Conservation (phyloP, 2,329 filamentous ascomycete species). For the Claviceps digitariae region DNA sequence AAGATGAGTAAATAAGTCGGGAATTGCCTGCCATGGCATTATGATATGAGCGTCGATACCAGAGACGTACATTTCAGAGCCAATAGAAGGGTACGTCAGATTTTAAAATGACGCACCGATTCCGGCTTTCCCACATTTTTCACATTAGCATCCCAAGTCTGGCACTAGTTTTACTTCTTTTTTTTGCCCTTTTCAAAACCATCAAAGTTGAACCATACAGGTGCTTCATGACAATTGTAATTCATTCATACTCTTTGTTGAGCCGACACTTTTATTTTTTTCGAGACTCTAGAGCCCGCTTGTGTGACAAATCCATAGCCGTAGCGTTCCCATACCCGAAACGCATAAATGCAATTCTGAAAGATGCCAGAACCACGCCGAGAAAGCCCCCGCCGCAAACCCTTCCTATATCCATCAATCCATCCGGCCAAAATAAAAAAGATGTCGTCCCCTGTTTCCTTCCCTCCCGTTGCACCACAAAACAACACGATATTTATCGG, state of each 20-base stretch:
- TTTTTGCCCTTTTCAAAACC: too few species aligned
- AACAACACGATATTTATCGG: conserved; percentile 59
- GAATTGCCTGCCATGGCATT: too few species aligned
- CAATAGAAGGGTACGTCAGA: too few species aligned
- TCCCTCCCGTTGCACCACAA: not conserved
- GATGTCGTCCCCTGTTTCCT: not conserved
- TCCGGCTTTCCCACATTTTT: too few species aligned
- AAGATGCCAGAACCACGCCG: conserved; percentile 32
- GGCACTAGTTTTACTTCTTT: too few species aligned
- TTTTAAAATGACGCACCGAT: too few species aligned
- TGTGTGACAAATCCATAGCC: conserved; percentile 27
- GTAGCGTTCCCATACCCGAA: conserved; percentile 30
- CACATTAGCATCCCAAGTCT: too few species aligned
- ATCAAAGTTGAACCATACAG: not conserved
- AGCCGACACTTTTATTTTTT: conserved; percentile 30
- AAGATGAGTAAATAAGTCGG: too few species aligned
- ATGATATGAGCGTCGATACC: not conserved
- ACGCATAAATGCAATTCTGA: conserved; percentile 34
- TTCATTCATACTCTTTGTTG: conserved; percentile 25
- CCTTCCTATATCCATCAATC: conserved; percentile 8
- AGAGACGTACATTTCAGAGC: not conserved
- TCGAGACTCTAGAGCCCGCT: conserved; percentile 25
- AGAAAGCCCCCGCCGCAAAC: conserved; percentile 27
- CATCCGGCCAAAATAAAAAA: conserved; percentile 1
- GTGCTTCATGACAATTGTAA: conserved; percentile 1